Percentiles rank a stretch among this genome's conserved stretches.
Evolutionary conservation across 1,284 basidiomycete species (phyloP).

Genomic region (Blastosporella zonata): DNA sequence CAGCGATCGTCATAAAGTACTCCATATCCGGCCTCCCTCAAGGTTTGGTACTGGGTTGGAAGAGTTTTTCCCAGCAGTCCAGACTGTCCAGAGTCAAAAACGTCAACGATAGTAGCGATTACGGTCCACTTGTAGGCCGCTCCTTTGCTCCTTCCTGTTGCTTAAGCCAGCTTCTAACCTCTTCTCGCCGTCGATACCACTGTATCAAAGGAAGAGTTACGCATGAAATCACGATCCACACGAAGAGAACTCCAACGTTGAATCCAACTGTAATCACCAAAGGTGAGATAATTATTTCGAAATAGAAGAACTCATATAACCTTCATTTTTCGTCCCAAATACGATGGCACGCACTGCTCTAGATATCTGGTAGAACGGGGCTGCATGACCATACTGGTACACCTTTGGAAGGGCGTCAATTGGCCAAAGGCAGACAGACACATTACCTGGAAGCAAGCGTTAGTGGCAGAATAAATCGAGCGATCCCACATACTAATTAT

Average conservation of each 20-base stretch:
- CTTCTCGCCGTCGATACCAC: conserved; percentile 25
- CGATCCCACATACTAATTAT: conserved; percentile 50
- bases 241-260: conserved; percentile 58
- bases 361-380: conserved; percentile 71
- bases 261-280: conserved; percentile 41
- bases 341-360: conserved; percentile 58
- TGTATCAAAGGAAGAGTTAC: conserved; percentile 48
- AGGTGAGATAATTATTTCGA: conserved; percentile 4
- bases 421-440: conserved; percentile 63
- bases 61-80: too few species aligned
- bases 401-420: conserved; percentile 62
- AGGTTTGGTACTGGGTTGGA: too few species aligned
- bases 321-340: conserved; percentile 62
- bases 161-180: conserved; percentile 1
- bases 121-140: neutral
- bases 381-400: conserved; percentile 63
- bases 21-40: too few species aligned
- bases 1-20: neutral
- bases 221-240: conserved; percentile 51
- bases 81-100: too few species aligned
- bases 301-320: conserved; percentile 28
- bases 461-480: conserved; percentile 12
- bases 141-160: conserved; percentile 1
- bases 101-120: too few species aligned
- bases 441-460: conserved; percentile 44